Base-by-base conservation (phyloP, 768 basidiomycete species). In the Porphyrellus cyaneotinctus region DNA sequence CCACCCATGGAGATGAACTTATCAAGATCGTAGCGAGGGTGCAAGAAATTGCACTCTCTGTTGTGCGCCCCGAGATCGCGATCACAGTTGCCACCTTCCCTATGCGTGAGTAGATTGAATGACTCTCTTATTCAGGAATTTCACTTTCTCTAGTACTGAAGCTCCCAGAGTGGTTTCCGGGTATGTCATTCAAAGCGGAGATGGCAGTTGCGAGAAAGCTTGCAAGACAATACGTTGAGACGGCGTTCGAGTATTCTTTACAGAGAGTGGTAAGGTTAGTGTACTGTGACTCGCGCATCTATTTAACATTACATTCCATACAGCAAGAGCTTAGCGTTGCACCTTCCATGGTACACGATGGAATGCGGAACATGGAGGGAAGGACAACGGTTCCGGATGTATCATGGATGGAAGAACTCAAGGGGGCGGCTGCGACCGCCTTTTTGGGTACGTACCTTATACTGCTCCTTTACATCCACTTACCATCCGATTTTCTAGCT, bases 81-180 rank as follows among this genome's bases (percentile, higher is more conserved):
- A n/a, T 52, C 11, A 12, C 52, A 14, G 9, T 52, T 2, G 38
- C 23, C 13, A 38, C 53, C 0, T 49, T 58, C 42, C 59, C 57
- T 0, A 43, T 39, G 2, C 4, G 53, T 60, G 14, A 46, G 58
- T 36, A 17, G 6, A 11, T 13, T 6, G 13, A 4, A 26, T 18
- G 2, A 3, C 10, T 31, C 3, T 33, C 8, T 45, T 23, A 10
- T 1, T 30, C 5, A 15, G 9, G 15, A 12, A n/a, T n/a, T 23
- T 31, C 26, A n/a, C 10, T 9, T 18, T 11, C 3, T 15, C 1
- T 11, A 59, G 58, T 58, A 15, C 14, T 59, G 15, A 58, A 52
- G 12, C 50, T 60, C 12, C 59, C 59, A 4, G 15, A 51, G 4
- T 60, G 59, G 57, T 44, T 60, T 17, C 57, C 58, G 5, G 56